These are phyloP conservation scores for Narthecium ossifragum DNA, from an alignment of 106 monocot genomes.

Conservation along the genomic window DNA sequence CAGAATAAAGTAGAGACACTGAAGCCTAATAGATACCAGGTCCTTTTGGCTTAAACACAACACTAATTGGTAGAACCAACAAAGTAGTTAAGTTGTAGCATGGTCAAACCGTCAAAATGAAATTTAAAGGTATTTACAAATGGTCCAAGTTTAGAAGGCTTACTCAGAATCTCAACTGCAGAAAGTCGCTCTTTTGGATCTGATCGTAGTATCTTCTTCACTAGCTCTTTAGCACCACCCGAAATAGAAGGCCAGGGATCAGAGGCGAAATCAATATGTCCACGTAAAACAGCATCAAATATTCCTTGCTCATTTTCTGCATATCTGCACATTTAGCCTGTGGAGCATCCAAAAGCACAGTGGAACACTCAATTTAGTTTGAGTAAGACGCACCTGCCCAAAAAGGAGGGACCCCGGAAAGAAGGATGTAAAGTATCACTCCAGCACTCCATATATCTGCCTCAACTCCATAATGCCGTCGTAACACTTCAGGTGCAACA, in stretches of 20 bases:
- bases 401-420: slow-evolving; percentile 35
- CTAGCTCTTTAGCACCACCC: slow-evolving; percentile 23
- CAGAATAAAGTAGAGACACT: too few relatives aligned
- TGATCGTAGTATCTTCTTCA: slow-evolving; percentile 21
- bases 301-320: slow-evolving; percentile 31
- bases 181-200: slow-evolving; percentile 24
- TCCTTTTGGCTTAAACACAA: too few relatives aligned
- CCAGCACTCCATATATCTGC: slow-evolving; percentile 43
- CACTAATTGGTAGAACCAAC: too few relatives aligned
- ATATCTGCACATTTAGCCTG: background rate
- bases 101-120: too few relatives aligned
- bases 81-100: too few relatives aligned
- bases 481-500: slow-evolving; percentile 92
- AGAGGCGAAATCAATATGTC: slow-evolving; percentile 26
- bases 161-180: slow-evolving; percentile 25
- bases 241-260: slow-evolving; percentile 42
- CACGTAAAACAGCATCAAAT: slow-evolving; percentile 27
- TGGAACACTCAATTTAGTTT: background rate
- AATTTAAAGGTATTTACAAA: too few relatives aligned
- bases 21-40: too few relatives aligned
- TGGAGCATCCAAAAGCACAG: background rate
- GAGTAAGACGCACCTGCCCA: slow-evolving; percentile 22
- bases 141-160: background rate
- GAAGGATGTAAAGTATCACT: slow-evolving; percentile 40
- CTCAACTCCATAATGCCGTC: slow-evolving; percentile 22